A percentile compares a stretch with the other conserved stretches of the same genome.
Conservation (phyloP, 2,329 filamentous ascomycete genomes). For the Piedraia hortae region DNA sequence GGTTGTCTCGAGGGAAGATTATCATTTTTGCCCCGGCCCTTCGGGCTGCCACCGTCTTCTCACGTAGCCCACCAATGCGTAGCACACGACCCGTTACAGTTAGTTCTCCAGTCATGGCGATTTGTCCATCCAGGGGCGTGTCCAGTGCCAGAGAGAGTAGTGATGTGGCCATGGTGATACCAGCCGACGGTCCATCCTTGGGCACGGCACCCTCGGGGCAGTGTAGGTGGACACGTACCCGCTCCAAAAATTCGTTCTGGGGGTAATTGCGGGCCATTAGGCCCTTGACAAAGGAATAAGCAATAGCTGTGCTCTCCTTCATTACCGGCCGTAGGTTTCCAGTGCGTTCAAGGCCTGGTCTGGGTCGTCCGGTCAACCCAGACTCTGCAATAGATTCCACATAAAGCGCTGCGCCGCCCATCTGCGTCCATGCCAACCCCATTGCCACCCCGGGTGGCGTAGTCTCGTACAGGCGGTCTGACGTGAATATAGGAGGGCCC, state of each 20-base stretch:
- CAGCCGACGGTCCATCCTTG: conserved; percentile 57
- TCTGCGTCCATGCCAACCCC: conserved; percentile 93
- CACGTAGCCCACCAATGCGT: conserved; percentile 71
- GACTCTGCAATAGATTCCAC: conserved; percentile 88
- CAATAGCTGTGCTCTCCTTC: conserved; percentile 90
- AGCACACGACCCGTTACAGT: conserved; percentile 93
- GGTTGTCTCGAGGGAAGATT: conserved; percentile 84
- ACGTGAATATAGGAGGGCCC: conserved; percentile 80
- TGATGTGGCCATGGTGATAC: conserved; percentile 95
- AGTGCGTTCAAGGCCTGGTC: conserved; percentile 64
- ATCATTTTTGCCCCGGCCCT: conserved; percentile 79
- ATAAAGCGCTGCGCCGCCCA: conserved; percentile 89
- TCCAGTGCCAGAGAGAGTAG: conserved; percentile 65
- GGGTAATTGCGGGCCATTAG: conserved; percentile 63
- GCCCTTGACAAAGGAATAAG: conserved; percentile 86
- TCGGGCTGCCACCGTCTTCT: conserved; percentile 91
- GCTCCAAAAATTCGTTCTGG: conserved; percentile 85
- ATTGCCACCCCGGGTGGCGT: conserved; percentile 88
- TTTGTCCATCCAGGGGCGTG: conserved; percentile 48
- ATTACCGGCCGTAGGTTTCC: conserved; percentile 90
- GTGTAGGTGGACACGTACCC: conserved; percentile 82
- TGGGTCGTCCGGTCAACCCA: conserved; percentile 42
- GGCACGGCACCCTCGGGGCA: conserved; percentile 88
- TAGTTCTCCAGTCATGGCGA: conserved; percentile 94
- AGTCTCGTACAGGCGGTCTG: conserved; percentile 78